These are phyloP conservation scores for Candida verbasci DNA, from an alignment of 805 yeast species.

Conservation along the genomic window DNA sequence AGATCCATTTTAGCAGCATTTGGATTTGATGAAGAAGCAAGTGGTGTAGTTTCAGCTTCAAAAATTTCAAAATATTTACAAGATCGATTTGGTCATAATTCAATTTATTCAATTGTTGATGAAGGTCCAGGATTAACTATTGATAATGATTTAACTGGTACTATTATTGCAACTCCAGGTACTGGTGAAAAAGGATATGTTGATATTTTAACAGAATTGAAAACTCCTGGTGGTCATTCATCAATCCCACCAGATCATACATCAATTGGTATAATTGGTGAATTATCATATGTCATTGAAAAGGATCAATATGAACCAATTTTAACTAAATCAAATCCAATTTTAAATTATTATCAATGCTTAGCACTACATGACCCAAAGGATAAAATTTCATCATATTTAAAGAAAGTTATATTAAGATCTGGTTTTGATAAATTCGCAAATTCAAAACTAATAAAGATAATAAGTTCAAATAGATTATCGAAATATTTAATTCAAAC, in stretches of 20 bases:
- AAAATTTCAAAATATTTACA: constrained; percentile 42
- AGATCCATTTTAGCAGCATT: constrained; percentile 61
- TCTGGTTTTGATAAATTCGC: constrained; percentile 33
- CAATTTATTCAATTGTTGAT: constrained; percentile 61
- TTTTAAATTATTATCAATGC: constrained; percentile 56
- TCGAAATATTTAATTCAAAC: constrained; percentile 30
- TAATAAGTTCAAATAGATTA: constrained; percentile 15
- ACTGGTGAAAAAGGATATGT: constrained; percentile 51
- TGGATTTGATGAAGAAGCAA: constrained; percentile 78
- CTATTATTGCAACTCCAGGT: constrained; percentile 49
- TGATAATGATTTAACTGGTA: constrained; percentile 37
- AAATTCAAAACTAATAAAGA: constrained; percentile 23
- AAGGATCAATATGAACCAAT: constrained; percentile 45
- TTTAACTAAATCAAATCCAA: constrained; percentile 54
- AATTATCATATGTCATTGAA: constrained; percentile 57
- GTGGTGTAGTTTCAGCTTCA: constrained; percentile 62
- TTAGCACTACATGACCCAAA: constrained; percentile 46
- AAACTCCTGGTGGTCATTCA: constrained; percentile 75
- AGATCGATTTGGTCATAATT: constrained; percentile 54
- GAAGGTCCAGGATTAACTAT: constrained; percentile 60
- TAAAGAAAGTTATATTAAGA: constrained; percentile 28
- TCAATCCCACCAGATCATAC: constrained; percentile 79
- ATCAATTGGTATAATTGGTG: constrained; percentile 67
- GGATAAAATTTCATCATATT: constrained; percentile 17
- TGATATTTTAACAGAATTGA: constrained; percentile 41